Percentiles rank a stretch among this genome's conserved stretches.
phyloP scores from a whole-genome alignment of 1,139 yeast genomes.

The Arxiozyma slooffiae region DNA sequence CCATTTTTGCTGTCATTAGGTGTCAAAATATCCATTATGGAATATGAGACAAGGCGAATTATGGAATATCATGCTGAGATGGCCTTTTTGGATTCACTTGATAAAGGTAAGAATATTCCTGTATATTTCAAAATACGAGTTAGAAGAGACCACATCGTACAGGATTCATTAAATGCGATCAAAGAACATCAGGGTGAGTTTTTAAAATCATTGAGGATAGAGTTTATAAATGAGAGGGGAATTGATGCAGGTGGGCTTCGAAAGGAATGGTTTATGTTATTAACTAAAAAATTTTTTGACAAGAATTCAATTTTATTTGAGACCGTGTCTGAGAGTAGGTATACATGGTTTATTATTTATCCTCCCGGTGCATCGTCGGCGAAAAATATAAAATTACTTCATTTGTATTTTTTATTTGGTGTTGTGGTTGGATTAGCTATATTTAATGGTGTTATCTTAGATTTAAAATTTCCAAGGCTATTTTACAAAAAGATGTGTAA shows the following conservation, averaged over 20 bases:
- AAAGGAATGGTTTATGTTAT: constrained; percentile 82
- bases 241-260: constrained; percentile 90
- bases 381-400: constrained; percentile 15
- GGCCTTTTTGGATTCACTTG: constrained; percentile 70
- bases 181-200: constrained; percentile 46
- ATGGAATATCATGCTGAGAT: constrained; percentile 88
- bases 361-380: background rate
- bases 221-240: constrained; percentile 81
- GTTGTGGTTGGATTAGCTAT: constrained; percentile 82
- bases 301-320: constrained; percentile 55
- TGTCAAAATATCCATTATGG: constrained; percentile 67
- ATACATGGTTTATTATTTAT: constrained; percentile 56
- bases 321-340: constrained; percentile 57
- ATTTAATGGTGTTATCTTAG: constrained; percentile 79
- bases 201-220: constrained; percentile 66
- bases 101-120: constrained; percentile 50
- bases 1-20: constrained; percentile 80
- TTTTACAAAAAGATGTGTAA: constrained; percentile 66
- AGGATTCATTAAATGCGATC: constrained; percentile 66
- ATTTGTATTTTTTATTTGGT: constrained; percentile 64
- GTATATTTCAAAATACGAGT: constrained; percentile 61
- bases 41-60: constrained; percentile 69
- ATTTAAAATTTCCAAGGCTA: constrained; percentile 64
- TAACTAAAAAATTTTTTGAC: constrained; percentile 60
- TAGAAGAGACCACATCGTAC: constrained; percentile 55